Evolutionary conservation across 345 rosid genomes (phyloP), one percentile per base, ranked within the genome.

Genomic region (Eucalyptus grandis): DNA sequence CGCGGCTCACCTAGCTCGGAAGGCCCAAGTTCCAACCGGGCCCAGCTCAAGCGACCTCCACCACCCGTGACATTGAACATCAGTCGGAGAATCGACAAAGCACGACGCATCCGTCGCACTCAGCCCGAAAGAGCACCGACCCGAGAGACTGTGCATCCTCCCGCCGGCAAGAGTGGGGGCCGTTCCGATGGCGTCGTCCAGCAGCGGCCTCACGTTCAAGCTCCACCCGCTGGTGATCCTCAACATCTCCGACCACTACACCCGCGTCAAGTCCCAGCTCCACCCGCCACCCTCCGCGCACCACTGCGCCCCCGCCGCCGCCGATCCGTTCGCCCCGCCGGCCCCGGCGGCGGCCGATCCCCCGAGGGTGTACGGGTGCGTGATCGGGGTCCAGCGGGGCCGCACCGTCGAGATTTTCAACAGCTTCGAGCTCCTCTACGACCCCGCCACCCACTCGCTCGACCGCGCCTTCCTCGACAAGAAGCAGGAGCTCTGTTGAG

Each of bases 141-240:
- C 83, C 8, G 47, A 72, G 27, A 19, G 47, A 1, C 47, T 11
- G 83, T 30, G 4, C 47, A 40, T 44, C 30, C 27, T 43, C 47
- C 24, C 47, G 85, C 47, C 47, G 47, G 85, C 43, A 34, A 62
- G 69, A 30, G 31, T 15, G 15, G 31, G 69, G 69, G 17, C 31
- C 34, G 31, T 83, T 46, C 19, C 90, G 88, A 98, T 97, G 99
- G 98, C 98, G 91, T 95, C 99, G 87, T 98, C 99, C 43, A 94
- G 99, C 92, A 97, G 99, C 91, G 99, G 99, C 30, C 92, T 98
- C 62, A 98, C 99, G 72, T 98, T 98, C 96, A 97, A 98, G 97
- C 93, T 98, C 4, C 99, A 98, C 53, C 99, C 99, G 12, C 93
- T 98, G 12, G 99, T 97, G 86, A 97, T 98, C 62, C 95, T 98